phyloP scores from a whole-genome alignment of 2,329 filamentous ascomycete genomes.

The Penicillium sp. region DNA sequence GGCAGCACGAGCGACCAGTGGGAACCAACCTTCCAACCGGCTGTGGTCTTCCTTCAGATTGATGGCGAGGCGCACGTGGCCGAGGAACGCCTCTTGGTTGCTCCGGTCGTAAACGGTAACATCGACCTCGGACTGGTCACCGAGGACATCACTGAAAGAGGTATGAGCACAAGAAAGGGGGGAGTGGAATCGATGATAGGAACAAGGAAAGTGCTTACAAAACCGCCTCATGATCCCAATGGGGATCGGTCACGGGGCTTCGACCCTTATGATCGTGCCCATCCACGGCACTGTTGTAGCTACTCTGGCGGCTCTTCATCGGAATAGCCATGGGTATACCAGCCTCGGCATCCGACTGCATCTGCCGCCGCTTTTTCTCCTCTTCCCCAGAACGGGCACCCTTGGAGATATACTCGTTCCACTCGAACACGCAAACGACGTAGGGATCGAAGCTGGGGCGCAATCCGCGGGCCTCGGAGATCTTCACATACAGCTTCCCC shows the following conservation, averaged over 20 bases:
- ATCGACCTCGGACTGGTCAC: constrained; percentile 85
- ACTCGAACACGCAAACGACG: constrained; percentile 94
- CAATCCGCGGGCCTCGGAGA: constrained; percentile 81
- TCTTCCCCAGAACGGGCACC: constrained; percentile 69
- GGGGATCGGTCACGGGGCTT: constrained; percentile 76
- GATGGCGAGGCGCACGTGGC: constrained; percentile 82
- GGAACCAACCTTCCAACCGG: constrained; percentile 82
- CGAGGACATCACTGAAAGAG: constrained; percentile 78
- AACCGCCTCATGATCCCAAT: constrained; percentile 92
- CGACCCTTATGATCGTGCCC: constrained; percentile 60
- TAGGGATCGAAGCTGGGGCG: constrained; percentile 86
- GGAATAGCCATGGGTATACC: constrained; percentile 90
- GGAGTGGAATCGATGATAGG: neutral
- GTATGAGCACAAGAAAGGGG: constrained; percentile 32
- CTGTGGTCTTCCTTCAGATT: constrained; percentile 69
- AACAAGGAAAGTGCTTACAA: constrained; percentile 68
- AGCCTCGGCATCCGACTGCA: constrained; percentile 66
- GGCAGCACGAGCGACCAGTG: constrained; percentile 75
- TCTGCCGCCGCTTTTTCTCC: constrained; percentile 62
- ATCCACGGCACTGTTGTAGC: constrained; percentile 83
- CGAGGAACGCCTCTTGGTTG: constrained; percentile 85
- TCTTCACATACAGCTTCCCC: constrained; percentile 87
- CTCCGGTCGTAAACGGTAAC: constrained; percentile 90
- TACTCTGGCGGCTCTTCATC: constrained; percentile 95
- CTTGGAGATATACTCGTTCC: constrained; percentile 92